Conservation (phyloP, 169 alveolate genomes). For the Cryptosporidium tyzzeri region DNA sequence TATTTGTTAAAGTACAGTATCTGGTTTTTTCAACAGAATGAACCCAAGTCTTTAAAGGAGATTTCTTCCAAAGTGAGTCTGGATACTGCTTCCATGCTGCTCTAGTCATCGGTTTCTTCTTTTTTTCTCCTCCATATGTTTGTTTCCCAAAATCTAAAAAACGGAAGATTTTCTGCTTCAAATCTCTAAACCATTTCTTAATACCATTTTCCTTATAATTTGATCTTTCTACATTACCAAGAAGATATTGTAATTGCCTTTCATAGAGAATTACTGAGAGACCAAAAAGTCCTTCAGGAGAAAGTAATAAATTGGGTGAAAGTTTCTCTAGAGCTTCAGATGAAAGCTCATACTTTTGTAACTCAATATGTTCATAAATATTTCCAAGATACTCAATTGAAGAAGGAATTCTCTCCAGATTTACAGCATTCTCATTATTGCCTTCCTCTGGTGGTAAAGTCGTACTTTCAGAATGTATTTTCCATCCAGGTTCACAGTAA, state of each 20-base stretch:
- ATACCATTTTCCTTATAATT: conserved; percentile 44
- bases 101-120: conserved; percentile 71
- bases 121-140: conserved; percentile 50
- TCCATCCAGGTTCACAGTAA: conserved; percentile 74
- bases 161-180: conserved; percentile 57
- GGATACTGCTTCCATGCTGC: conserved; percentile 76
- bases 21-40: conserved; percentile 75
- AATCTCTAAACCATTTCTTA: conserved; percentile 71
- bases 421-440: conserved; percentile 36
- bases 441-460: conserved; percentile 48
- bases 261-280: conserved; percentile 63
- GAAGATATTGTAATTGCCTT: conserved; percentile 57
- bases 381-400: conserved; percentile 61
- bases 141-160: conserved; percentile 52
- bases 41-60: conserved; percentile 74
- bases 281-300: conserved; percentile 70
- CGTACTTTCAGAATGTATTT: conserved; percentile 41
- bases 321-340: conserved; percentile 67
- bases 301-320: conserved; percentile 61
- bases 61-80: conserved; percentile 70
- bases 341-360: conserved; percentile 70
- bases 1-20: conserved; percentile 54
- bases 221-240: conserved; percentile 70
- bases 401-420: conserved; percentile 59
- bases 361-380: conserved; percentile 61